These are phyloP conservation scores for Ambrosia trifida DNA, from an alignment of 129 eudicot species.

Conservation along the genomic window DNA sequence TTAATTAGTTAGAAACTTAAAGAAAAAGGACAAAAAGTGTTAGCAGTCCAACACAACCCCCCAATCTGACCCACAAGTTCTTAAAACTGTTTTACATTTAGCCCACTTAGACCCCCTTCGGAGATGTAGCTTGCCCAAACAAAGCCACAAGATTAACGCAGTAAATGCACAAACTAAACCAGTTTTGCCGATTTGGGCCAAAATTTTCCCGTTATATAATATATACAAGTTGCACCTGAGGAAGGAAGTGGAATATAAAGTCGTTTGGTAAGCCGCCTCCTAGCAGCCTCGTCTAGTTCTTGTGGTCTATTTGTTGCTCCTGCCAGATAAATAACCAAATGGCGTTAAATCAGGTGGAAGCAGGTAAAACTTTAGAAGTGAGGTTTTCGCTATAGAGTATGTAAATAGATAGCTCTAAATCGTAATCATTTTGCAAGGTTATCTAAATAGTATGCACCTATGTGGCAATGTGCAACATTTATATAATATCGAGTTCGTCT, in stretches of 20 bases:
- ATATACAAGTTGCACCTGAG: constrained; percentile 49
- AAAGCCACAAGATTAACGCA: not conserved
- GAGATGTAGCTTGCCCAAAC: not conserved
- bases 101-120: not conserved
- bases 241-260: constrained; percentile 97
- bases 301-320: constrained; percentile 99
- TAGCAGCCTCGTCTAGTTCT: constrained; percentile 98
- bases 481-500: not conserved
- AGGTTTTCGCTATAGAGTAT: not conserved
- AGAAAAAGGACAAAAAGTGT: not conserved
- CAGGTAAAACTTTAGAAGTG: not conserved
- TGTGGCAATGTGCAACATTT: constrained; percentile 11
- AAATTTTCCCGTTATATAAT: not conserved
- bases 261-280: constrained; percentile 94
- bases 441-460: not conserved
- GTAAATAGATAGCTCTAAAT: not conserved
- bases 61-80: not conserved
- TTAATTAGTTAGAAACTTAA: not conserved
- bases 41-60: not conserved
- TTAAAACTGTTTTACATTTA: not conserved
- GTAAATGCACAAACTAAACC: not conserved
- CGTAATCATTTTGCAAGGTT: constrained; percentile 6
- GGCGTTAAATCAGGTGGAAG: not conserved
- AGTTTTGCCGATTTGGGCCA: constrained; percentile 8
- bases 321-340: constrained; percentile 30